Conservation (phyloP, 768 basidiomycete genomes). For the Neoboletus magnificus region DNA sequence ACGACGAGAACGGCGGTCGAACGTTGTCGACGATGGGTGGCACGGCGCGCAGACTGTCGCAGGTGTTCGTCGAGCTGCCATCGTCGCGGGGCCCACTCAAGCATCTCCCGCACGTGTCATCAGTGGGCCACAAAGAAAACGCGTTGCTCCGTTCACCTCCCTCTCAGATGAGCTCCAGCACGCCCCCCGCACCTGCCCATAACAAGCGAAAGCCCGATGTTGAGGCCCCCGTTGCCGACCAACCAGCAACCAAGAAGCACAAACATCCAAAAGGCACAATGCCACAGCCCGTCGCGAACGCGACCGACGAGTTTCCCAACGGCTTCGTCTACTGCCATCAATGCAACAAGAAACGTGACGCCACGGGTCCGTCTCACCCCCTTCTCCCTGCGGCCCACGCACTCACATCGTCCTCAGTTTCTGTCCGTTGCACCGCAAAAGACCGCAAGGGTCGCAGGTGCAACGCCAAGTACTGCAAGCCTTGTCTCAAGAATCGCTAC, state of each 20-base stretch:
- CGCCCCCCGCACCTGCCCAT: slow-evolving; percentile 27
- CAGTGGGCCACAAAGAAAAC: slow-evolving; percentile 44
- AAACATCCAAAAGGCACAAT: slow-evolving; percentile 29
- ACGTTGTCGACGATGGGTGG: slow-evolving; percentile 17
- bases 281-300: slow-evolving; percentile 16
- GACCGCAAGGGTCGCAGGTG: slow-evolving; percentile 42
- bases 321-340: slow-evolving; percentile 65
- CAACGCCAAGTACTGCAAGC: slow-evolving; percentile 56
- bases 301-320: slow-evolving; percentile 32
- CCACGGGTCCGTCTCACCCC: slow-evolving; percentile 37
- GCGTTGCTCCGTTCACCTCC: slow-evolving; percentile 37
- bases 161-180: slow-evolving; percentile 30
- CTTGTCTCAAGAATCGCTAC: slow-evolving; percentile 69
- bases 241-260: slow-evolving; percentile 20
- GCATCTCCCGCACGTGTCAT: slow-evolving; percentile 26
- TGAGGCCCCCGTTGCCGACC: slow-evolving; percentile 13
- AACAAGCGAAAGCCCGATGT: slow-evolving; percentile 52
- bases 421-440: slow-evolving; percentile 38
- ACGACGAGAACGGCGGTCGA: slow-evolving; percentile 15
- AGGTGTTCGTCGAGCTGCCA: slow-evolving; percentile 61
- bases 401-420: slow-evolving; percentile 23
- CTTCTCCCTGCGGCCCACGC: not conserved
- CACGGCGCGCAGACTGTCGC: slow-evolving; percentile 34
- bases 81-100: slow-evolving; percentile 26
- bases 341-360: slow-evolving; percentile 60